phyloP scores from a whole-genome alignment of 148 eudicot genomes.

The Rhododendron molle region DNA sequence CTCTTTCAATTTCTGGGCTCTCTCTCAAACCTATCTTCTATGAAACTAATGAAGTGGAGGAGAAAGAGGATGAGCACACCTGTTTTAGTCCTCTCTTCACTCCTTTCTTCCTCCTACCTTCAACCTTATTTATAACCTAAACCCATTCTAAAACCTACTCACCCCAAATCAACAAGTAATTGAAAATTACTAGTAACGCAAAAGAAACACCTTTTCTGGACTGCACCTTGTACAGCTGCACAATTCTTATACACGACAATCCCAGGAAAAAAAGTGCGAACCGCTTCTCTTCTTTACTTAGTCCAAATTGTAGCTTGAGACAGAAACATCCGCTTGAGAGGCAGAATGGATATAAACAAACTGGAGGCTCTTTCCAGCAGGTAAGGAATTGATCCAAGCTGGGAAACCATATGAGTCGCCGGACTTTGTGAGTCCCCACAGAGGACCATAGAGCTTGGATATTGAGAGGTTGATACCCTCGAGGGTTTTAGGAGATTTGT shows the following conservation, averaged over 20 bases:
- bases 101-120: constrained; percentile 68
- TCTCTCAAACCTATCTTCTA: constrained; percentile 16
- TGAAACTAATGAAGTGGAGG: constrained; percentile 45
- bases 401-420: constrained; percentile 66
- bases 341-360: constrained; percentile 84
- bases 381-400: constrained; percentile 59
- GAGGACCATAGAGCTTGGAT: constrained; percentile 74
- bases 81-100: constrained; percentile 66
- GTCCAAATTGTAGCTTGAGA: constrained; percentile 64
- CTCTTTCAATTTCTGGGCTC: constrained; percentile 11
- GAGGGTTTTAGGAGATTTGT: constrained; percentile 67
- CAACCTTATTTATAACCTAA: not conserved
- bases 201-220: constrained; percentile 18
- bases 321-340: constrained; percentile 54
- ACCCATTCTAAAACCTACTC: constrained; percentile 34
- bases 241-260: constrained; percentile 31
- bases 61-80: constrained; percentile 99
- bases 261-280: constrained; percentile 16
- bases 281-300: constrained; percentile 17
- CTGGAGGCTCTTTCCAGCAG: constrained; percentile 76
- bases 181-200: constrained; percentile 14
- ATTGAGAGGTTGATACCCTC: constrained; percentile 56
- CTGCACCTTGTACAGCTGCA: constrained; percentile 52
- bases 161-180: constrained; percentile 24
- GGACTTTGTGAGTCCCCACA: constrained; percentile 74